Base-by-base conservation (phyloP, 2,329 filamentous ascomycete species). In the Zopfia rhizophila region DNA sequence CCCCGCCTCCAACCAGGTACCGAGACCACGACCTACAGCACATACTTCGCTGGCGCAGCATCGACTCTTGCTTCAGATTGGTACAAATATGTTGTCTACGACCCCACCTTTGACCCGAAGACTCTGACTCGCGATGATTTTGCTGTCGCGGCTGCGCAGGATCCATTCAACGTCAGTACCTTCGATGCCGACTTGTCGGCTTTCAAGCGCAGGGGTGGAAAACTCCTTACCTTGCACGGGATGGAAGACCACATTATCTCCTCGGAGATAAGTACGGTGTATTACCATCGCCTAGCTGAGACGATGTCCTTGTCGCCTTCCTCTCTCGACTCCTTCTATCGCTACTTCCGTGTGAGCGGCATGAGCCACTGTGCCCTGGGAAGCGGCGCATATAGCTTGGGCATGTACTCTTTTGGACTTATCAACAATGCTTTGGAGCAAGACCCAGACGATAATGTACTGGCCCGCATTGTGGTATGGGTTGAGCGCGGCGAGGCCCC, bases 1-100 rank as follows among this genome's bases (percentile, higher is more conserved):
- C 76, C 77, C 2, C 63, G 69, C 8, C 72, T 78, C 58, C 70
- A 77, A 37, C 75, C 73, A 13, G 76, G 75, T 17, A 66, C 67
- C 10, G 72, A 75, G 55, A 52, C 70, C n/a, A 58, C 66, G 13
- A 68, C 71, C 5, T 68, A 57, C 1, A 13, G 47, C 2, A 58
- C 63, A 19, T 58, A 69, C 45, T 71, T 68, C 45, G 59, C 45
- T 18, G 73, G 72, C 50, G 29, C 52, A 11, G 56, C 72, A 5
- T 75, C 74, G 51, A 44, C 48, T 12, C 73, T 72, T 42, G 66
- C 70, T 11, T 54, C 55, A 16, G 70, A 75, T 53, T 78, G 75
- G 76, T 70, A 69, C 55, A 66, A 63, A 32, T 75, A 75, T 48
- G 74, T 62, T 17, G 64, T 78, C 22, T 71, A 70, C 60, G 69